Base-by-base conservation (phyloP, 106 monocot species). In the Platanthera guangdongensis region DNA sequence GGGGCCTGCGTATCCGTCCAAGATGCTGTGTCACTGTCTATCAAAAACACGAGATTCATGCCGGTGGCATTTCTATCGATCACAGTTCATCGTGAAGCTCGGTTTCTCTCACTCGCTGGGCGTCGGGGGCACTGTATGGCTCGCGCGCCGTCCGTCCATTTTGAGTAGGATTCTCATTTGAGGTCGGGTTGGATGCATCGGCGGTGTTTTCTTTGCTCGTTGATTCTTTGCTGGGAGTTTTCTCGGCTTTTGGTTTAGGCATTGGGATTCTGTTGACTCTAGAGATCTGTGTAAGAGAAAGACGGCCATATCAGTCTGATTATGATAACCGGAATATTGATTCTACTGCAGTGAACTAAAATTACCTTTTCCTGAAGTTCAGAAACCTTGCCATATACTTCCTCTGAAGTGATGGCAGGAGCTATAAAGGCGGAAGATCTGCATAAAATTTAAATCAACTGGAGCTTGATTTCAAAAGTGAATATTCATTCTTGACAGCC, bases 211-310 rank as follows among this genome's bases (percentile, higher is more conserved):
- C 81, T 19, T 86, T 75, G 71, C 8, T 76, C 50, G 60, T 51
- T 76, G 79, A 51, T 57, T 87, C 93, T 62, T 82, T 77, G 71
- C 85, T 89, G 9, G 87, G 47, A 60, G 86, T 84, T 85, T 94
- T 92, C 62, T 97, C 91, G 45, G 94, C 60, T 75, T 97, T 97
- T 3, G 94, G 94, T 84, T 94, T 94, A 28, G 97, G 97, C 74
- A 94, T 99, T 8, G 94, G 94, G 50, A 99, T 92, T 65, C 91
- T 90, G 72, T 94, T 92, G 30, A 94, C 82, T 51, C 79, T 88
- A 15, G 91, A 74, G 16, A 94, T 91, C 97, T 99, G 75, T 49
- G 80, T 16, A 25, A 21, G 22, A 5, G 47, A 69, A 39, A 47
- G 11, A 3, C 16, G 32, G 4, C 25, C 28, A 28, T 74, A 73